Evolutionary conservation across 305 asterid species (phyloP), one percentile per base, ranked within the genome.

Genomic region (Solanum hybrid): DNA sequence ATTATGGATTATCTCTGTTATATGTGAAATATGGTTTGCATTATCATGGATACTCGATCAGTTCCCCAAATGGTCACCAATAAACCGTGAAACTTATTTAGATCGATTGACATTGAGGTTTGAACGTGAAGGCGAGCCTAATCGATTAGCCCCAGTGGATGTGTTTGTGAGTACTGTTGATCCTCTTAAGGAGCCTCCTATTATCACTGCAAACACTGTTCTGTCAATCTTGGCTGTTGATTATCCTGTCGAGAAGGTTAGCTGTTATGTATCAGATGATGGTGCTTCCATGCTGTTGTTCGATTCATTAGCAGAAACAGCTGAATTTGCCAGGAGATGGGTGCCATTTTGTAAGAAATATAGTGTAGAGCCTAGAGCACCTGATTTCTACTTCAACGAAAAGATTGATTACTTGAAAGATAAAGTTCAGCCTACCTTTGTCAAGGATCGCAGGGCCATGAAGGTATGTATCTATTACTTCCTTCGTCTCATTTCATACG

Each of bases 391-490:
- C 93, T 96, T 96, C 92, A 89, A 89, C 19, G 95, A 94, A 95
- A 96, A 96, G 86, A 96, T 96, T 69, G 98, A 96, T 85, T 96
- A 96, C 86, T 88, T 96, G 91, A 96, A 95, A 90, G 98, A 94
- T 90, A 96, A 96, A 85, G 97, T 95, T 87, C 98, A 95, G 72
- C 95, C 97, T 26, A 92, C 98, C 24, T 96, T 96, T 60, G 98
- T 96, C 26, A 96, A 96, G 94, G 98, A 96, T 77, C 95, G 98
- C 37, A 90, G 98, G 90, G 98, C 98, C 77, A 94, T 96, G 98
- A 96, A 96, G 96, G 98, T 94, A 90, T 84, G 81, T 89, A 51
- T 71, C 82, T 42, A 9, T 75, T 51, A 56, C 45, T 56, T 32
- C 45, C 4, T 64, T 56, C 7, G 42, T 85, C 45, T 84, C 87